phyloP scores from a whole-genome alignment of 2,329 filamentous ascomycete species.

The Claviceps sorghi region DNA sequence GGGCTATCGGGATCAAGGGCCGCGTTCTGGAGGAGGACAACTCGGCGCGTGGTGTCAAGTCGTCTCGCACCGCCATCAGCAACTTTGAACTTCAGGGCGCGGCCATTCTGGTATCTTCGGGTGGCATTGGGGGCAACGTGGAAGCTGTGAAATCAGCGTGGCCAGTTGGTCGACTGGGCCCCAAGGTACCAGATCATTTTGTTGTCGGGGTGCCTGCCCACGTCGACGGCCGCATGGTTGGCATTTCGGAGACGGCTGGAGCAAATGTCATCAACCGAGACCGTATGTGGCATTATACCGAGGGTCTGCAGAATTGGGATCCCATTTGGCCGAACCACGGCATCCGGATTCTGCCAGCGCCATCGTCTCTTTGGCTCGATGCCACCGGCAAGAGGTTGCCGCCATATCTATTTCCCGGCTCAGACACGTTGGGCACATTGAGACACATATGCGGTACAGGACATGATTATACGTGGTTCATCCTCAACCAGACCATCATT shows the following conservation, averaged over 20 bases:
- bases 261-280: conserved; percentile 45
- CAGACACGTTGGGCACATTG: conserved; percentile 42
- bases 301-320: conserved; percentile 47
- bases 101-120: conserved; percentile 39
- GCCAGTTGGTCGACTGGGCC: conserved; percentile 42
- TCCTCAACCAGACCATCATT: conserved; percentile 42
- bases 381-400: conserved; percentile 44
- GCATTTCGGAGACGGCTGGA: conserved; percentile 36
- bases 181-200: conserved; percentile 39
- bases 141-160: conserved; percentile 43
- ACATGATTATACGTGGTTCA: conserved; percentile 50
- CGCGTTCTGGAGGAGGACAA: conserved; percentile 37
- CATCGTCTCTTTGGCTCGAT: conserved; percentile 48
- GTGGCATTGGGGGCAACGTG: conserved; percentile 47
- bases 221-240: conserved; percentile 50
- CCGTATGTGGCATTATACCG: conserved; percentile 54
- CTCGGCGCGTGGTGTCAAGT: conserved; percentile 34
- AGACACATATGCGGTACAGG: conserved; percentile 46
- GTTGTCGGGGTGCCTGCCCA: conserved; percentile 47
- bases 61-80: conserved; percentile 31
- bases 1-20: conserved; percentile 38
- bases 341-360: conserved; percentile 45
- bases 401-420: conserved; percentile 39
- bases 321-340: conserved; percentile 47
- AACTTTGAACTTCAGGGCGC: conserved; percentile 39